These are phyloP conservation scores for Aegilops tauschii DNA, from an alignment of 176 grass and related monocot genomes.

Conservation along the genomic window DNA sequence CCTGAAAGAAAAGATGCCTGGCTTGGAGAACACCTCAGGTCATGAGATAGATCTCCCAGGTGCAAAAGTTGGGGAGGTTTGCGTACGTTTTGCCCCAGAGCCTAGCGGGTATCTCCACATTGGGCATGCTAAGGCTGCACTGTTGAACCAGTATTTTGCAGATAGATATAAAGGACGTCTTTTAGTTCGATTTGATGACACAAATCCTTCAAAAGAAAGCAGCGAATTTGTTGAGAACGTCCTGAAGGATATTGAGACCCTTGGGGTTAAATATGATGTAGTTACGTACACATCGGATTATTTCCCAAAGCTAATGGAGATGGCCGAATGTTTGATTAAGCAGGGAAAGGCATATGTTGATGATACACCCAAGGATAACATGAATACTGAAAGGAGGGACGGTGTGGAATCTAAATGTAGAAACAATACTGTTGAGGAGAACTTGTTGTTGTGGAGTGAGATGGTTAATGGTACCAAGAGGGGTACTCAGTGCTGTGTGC, in stretches of 20 bases:
- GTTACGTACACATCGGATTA: constrained; percentile 82
- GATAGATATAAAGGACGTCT: constrained; percentile 69
- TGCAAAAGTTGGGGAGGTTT: constrained; percentile 77
- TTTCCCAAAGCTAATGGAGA: constrained; percentile 68
- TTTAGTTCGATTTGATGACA: constrained; percentile 87
- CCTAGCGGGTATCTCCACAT: constrained; percentile 90
- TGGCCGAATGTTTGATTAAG: constrained; percentile 69
- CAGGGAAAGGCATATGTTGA: constrained; percentile 87
- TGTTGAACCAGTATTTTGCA: constrained; percentile 91
- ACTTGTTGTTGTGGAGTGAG: constrained; percentile 67
- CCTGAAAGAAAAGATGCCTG: constrained; percentile 39
- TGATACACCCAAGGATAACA: constrained; percentile 71
- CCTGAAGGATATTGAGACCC: constrained; percentile 70
- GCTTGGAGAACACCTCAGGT: constrained; percentile 27
- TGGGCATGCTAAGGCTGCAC: constrained; percentile 82
- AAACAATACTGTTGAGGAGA: constrained; percentile 58
- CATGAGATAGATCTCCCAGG: constrained; percentile 82
- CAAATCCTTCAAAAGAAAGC: constrained; percentile 94
- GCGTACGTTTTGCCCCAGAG: constrained; percentile 83
- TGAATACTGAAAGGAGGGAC: constrained; percentile 67
- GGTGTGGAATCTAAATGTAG: constrained; percentile 72
- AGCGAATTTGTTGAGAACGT: constrained; percentile 77
- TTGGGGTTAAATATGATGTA: constrained; percentile 64
- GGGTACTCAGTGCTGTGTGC: constrained; percentile 67
- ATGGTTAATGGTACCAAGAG: constrained; percentile 69